A percentile compares a stretch with the other conserved stretches of the same genome.
Conservation (phyloP, 2,329 filamentous ascomycete species). For the Paecilomyces variotii region DNA sequence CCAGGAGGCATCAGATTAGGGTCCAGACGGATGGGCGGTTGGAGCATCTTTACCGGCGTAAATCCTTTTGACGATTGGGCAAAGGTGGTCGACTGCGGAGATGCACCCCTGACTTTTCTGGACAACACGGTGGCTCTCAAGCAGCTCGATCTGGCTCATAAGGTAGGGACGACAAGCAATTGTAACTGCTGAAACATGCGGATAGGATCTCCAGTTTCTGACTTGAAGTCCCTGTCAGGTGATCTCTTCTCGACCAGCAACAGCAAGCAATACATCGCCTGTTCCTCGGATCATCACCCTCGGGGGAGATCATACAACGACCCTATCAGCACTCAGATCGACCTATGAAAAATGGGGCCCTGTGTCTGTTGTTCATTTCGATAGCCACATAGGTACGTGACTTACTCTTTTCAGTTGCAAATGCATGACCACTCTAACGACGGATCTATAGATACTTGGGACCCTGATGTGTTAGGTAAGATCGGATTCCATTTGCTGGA, state of each 20-base stretch:
- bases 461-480: constrained; percentile 44
- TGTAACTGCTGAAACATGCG: not conserved
- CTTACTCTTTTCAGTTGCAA: not conserved
- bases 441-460: constrained; percentile 41
- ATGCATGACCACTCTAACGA: not conserved
- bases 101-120: constrained; percentile 44
- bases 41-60: constrained; percentile 43
- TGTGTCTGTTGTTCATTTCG: constrained; percentile 52
- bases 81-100: constrained; percentile 48
- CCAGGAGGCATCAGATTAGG: constrained; percentile 45
- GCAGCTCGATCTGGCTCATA: constrained; percentile 45
- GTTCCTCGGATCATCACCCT: constrained; percentile 46
- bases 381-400: constrained; percentile 36
- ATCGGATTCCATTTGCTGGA: not conserved
- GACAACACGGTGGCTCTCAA: constrained; percentile 49
- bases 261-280: constrained; percentile 21
- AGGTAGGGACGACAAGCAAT: constrained; percentile 17
- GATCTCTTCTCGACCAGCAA: constrained; percentile 39
- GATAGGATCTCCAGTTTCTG: not conserved
- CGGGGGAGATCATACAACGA: constrained; percentile 51
- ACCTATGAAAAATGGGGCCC: constrained; percentile 42
- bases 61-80: constrained; percentile 43
- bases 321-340: constrained; percentile 44
- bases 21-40: constrained; percentile 41
- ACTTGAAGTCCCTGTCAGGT: constrained; percentile 18